Percentiles rank a stretch among this genome's conserved stretches.
Conservation (phyloP, 176 grass and related monocot species). For the Zizania latifolia region DNA sequence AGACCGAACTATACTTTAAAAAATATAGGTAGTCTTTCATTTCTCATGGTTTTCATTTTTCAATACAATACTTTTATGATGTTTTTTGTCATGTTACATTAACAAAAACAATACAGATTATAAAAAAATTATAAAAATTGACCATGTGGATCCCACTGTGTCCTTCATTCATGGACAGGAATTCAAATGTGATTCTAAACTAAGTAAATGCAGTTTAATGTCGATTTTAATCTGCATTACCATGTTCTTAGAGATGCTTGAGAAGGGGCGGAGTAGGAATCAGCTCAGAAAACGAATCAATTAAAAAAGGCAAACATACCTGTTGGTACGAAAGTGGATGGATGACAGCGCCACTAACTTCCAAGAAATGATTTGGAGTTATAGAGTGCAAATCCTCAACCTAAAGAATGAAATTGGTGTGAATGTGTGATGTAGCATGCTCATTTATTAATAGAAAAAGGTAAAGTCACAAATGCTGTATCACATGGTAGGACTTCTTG, state of each 20-base stretch:
- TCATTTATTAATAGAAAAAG: neutral
- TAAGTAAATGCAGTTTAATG: neutral
- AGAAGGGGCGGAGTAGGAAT: neutral
- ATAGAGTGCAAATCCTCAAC: constrained; percentile 98
- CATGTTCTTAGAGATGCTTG: neutral
- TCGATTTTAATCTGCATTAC: neutral
- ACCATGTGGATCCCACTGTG: no score
- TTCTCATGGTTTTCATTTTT: no score
- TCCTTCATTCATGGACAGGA: no score
- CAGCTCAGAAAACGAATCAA: constrained; percentile 14
- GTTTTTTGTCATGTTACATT: no score
- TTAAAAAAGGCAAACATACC: constrained; percentile 27
- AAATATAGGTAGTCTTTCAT: no score
- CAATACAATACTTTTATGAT: no score
- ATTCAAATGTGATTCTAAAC: neutral
- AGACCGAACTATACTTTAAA: neutral
- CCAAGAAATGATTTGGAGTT: constrained; percentile 94
- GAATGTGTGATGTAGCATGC: neutral
- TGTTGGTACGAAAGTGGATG: constrained; percentile 97
- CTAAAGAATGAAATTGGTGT: constrained; percentile 40
- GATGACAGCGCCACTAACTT: constrained; percentile 92
- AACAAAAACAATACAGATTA: no score
- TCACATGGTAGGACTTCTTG: neutral
- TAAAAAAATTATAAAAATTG: no score
- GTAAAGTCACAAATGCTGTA: neutral